Percentiles rank a stretch among this genome's conserved stretches.
Conservation (phyloP, 2,329 filamentous ascomycete genomes). For the Orbilia brochopaga region DNA sequence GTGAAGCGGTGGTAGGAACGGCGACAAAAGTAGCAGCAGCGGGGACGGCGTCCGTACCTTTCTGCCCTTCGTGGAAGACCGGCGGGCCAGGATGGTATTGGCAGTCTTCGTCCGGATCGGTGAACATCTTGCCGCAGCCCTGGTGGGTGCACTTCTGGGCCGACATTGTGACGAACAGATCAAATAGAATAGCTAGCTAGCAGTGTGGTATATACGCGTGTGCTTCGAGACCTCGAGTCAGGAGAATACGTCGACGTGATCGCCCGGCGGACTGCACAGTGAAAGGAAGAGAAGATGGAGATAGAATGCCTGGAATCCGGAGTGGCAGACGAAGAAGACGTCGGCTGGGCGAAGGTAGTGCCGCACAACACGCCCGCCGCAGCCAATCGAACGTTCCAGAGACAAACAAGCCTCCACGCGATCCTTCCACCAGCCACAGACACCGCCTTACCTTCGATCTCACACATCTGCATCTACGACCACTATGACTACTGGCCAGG, state of each 20-base stretch:
- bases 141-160: constrained; percentile 92
- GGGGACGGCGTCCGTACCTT: constrained; percentile 69
- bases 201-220: background rate
- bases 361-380: constrained; percentile 1
- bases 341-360: constrained; percentile 2
- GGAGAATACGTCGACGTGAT: background rate
- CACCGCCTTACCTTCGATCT: background rate
- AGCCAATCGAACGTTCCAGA: constrained; percentile 42
- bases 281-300: background rate
- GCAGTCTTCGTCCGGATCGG: constrained; percentile 81
- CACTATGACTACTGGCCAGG: background rate
- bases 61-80: constrained; percentile 96
- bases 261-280: background rate
- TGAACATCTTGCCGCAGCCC: constrained; percentile 88
- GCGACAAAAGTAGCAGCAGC: background rate
- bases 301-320: background rate
- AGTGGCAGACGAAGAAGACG: background rate
- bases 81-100: constrained; percentile 92
- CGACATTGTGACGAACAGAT: constrained; percentile 62
- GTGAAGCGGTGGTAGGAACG: background rate
- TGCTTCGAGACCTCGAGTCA: constrained; percentile 1
- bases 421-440: background rate
- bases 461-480: background rate
- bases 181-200: background rate
- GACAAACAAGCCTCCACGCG: background rate